Percentiles rank a stretch among this genome's conserved stretches.
Conservation (phyloP, 768 basidiomycete species). For the Termitomyces sp. region DNA sequence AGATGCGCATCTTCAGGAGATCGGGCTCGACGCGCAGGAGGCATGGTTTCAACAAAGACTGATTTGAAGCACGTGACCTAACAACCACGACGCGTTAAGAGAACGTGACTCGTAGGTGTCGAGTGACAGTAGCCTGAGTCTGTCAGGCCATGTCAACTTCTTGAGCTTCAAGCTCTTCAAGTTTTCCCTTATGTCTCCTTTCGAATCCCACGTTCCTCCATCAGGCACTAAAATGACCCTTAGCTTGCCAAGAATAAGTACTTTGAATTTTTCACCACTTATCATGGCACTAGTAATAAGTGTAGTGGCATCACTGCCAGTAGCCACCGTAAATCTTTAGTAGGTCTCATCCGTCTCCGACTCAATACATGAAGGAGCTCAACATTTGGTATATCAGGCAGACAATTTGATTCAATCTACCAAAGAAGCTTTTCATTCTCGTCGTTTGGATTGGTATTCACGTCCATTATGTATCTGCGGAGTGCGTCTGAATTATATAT, state of each 20-base stretch:
- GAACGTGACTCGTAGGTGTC: constrained; percentile 12
- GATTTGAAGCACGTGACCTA: constrained; percentile 32
- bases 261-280: too few relatives aligned
- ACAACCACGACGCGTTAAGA: constrained; percentile 17
- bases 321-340: not conserved
- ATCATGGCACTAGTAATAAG: too few relatives aligned
- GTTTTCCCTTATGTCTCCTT: not conserved
- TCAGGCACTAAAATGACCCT: not conserved
- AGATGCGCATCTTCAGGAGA: constrained; percentile 30
- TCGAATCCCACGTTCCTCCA: not conserved
- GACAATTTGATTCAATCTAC: not conserved
- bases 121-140: too few relatives aligned
- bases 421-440: not conserved
- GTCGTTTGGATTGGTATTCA: not conserved
- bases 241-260: not conserved
- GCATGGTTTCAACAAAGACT: constrained; percentile 40
- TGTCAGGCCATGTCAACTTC: too few relatives aligned
- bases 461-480: not conserved
- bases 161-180: too few relatives aligned
- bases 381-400: not conserved
- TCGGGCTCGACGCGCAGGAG: constrained; percentile 36
- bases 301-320: too few relatives aligned
- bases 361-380: too few relatives aligned
- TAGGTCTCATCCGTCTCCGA: not conserved
- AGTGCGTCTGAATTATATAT: too few relatives aligned